phyloP scores from a whole-genome alignment of 1,139 yeast genomes.

The Magnusiomyces magnusii region DNA sequence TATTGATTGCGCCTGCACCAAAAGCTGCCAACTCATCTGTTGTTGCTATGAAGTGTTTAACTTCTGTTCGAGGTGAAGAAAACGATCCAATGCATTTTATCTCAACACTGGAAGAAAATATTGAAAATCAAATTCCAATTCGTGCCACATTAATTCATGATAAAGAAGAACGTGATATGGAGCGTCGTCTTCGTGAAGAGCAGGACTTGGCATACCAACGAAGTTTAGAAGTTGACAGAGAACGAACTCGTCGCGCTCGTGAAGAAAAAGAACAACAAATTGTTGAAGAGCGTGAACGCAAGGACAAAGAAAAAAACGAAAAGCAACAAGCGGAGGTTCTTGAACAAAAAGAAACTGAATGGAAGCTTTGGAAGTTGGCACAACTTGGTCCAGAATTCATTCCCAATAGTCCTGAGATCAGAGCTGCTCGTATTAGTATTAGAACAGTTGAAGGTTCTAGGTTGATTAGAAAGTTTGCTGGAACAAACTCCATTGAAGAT shows the following conservation, averaged over 20 bases:
- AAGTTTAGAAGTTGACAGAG: conserved; percentile 53
- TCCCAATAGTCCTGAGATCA: conserved; percentile 13
- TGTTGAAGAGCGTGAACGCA: conserved; percentile 28
- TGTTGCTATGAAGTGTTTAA: conserved; percentile 47
- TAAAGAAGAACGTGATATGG: conserved; percentile 51
- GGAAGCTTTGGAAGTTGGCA: conserved; percentile 26
- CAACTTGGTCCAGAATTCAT: conserved; percentile 15
- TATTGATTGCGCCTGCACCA: conserved; percentile 49
- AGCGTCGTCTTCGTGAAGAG: conserved; percentile 56
- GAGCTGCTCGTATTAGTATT: conserved; percentile 38
- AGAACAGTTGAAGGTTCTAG: conserved; percentile 57
- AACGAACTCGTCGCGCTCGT: conserved; percentile 35
- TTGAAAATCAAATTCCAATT: conserved; percentile 54
- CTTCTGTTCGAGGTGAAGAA: conserved; percentile 55
- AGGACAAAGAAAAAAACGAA: conserved; percentile 20
- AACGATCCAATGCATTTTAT: conserved; percentile 33
- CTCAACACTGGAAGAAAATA: conserved; percentile 27
- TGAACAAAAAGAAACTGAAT: conserved; percentile 16
- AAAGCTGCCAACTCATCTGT: conserved; percentile 32
- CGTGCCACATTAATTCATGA: conserved; percentile 53
- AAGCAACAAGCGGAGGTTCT: conserved; percentile 9
- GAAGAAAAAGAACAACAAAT: conserved; percentile 28
- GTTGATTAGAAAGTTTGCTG: conserved; percentile 47
- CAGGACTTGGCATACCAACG: conserved; percentile 75
- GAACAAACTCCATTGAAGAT: conserved; percentile 45